Evolutionary conservation across 1,284 basidiomycete species (phyloP).

Genomic region (Mycena sp.): DNA sequence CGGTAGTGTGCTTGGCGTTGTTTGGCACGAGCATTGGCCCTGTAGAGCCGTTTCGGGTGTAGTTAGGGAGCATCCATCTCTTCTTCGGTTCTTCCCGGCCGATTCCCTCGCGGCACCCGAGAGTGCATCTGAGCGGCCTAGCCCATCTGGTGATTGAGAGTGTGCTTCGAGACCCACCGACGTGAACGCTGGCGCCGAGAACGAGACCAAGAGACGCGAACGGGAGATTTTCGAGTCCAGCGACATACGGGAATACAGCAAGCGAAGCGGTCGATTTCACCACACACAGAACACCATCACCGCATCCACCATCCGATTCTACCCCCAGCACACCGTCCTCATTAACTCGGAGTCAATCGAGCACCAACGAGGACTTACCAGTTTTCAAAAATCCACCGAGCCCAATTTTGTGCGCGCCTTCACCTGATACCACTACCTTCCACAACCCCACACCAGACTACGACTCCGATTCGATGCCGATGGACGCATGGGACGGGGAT

Average conservation of each 20-base stretch:
- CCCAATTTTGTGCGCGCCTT: too few relatives aligned
- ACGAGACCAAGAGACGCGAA: not conserved
- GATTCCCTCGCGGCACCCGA: too few relatives aligned
- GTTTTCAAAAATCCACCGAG: too few relatives aligned
- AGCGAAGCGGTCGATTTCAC: not conserved
- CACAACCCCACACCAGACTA: too few relatives aligned
- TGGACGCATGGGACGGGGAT: too few relatives aligned
- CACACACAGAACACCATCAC: too few relatives aligned
- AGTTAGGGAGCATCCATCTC: not conserved
- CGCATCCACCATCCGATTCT: not conserved
- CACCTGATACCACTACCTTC: too few relatives aligned
- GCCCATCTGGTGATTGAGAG: conserved; percentile 11
- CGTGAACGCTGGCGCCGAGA: not conserved
- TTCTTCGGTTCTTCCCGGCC: not conserved
- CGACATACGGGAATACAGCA: not conserved
- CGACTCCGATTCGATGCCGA: not conserved
- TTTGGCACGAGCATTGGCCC: too few relatives aligned
- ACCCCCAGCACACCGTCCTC: not conserved
- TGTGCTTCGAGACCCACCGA: not conserved
- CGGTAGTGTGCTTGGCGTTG: not conserved
- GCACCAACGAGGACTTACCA: not conserved
- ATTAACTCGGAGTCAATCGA: not conserved
- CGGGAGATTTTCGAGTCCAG: not conserved
- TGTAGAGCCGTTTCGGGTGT: not conserved
- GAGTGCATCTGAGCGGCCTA: not conserved